Evolutionary conservation across 1,284 basidiomycete genomes (phyloP).

Genomic region (Malassezia cuniculi): DNA sequence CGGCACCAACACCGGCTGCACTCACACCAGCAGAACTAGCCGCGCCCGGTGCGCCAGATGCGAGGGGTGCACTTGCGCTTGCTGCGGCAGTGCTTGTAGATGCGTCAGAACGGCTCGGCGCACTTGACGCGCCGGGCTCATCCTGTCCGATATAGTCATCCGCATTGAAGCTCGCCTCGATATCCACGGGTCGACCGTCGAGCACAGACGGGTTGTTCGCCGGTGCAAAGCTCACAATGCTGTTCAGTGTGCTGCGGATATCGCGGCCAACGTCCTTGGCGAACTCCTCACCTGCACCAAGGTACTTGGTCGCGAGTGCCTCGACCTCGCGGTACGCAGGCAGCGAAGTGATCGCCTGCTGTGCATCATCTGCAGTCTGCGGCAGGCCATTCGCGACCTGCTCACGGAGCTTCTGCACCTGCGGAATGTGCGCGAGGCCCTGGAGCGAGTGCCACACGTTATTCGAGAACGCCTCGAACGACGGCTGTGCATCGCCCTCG

Average conservation of each 20-base stretch:
- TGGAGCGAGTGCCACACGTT: constrained; percentile 5
- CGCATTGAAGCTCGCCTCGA: too few relatives aligned
- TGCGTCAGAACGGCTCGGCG: too few relatives aligned
- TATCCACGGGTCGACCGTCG: not conserved
- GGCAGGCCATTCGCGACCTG: not conserved
- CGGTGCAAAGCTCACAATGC: constrained; percentile 18
- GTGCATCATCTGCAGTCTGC: not conserved
- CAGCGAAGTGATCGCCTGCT: not conserved
- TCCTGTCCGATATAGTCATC: too few relatives aligned
- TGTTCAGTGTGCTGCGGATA: constrained; percentile 12
- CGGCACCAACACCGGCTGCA: too few relatives aligned
- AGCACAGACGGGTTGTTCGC: not conserved
- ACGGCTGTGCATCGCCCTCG: constrained; percentile 1
- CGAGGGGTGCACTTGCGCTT: too few relatives aligned
- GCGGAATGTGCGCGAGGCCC: constrained; percentile 5
- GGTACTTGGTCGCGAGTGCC: constrained; percentile 3
- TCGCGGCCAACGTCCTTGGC: constrained; percentile 16
- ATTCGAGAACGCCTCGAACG: constrained; percentile 1
- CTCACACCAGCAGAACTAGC: too few relatives aligned
- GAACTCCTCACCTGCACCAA: constrained; percentile 8
- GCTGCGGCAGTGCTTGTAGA: too few relatives aligned
- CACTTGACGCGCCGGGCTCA: too few relatives aligned
- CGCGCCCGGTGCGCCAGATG: too few relatives aligned
- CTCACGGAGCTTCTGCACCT: constrained; percentile 8
- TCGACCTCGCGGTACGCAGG: constrained; percentile 12